A percentile compares a stretch with the other conserved stretches of the same genome.
Evolutionary conservation across 441 rosid genomes (phyloP).

Genomic region (Hura crepitans): DNA sequence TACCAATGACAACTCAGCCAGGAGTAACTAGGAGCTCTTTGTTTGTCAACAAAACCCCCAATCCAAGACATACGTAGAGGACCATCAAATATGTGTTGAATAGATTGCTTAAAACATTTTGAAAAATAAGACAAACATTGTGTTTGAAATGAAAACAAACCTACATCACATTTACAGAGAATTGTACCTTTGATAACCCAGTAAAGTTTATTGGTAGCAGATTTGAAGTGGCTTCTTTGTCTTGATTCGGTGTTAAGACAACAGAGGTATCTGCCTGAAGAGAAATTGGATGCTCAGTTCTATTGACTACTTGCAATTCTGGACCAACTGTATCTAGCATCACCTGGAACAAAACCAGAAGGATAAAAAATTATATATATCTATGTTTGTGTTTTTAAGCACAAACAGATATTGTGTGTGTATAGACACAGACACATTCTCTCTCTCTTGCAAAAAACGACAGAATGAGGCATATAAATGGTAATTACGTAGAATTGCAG

Average conservation of each 20-base stretch:
- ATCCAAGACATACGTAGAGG: background rate
- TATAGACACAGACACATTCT: too few species aligned
- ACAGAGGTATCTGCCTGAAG: background rate
- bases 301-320: background rate
- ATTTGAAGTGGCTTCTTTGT: conserved; percentile 7
- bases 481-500: background rate
- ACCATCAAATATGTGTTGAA: background rate
- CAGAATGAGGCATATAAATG: background rate
- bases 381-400: too few species aligned
- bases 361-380: background rate
- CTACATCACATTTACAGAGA: background rate
- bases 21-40: too few species aligned
- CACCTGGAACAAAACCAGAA: conserved; percentile 43
- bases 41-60: too few species aligned
- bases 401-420: too few species aligned
- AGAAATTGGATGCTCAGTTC: background rate
- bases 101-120: background rate
- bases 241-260: background rate
- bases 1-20: too few species aligned
- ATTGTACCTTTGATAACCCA: conserved; percentile 17
- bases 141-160: background rate
- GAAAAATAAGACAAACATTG: background rate
- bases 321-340: conserved; percentile 59
- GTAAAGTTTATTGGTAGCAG: conserved; percentile 7
- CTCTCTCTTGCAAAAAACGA: too few species aligned